These are phyloP conservation scores for Myrmaecium sp. DNA, from an alignment of 2,329 filamentous ascomycete species.

Conservation along the genomic window DNA sequence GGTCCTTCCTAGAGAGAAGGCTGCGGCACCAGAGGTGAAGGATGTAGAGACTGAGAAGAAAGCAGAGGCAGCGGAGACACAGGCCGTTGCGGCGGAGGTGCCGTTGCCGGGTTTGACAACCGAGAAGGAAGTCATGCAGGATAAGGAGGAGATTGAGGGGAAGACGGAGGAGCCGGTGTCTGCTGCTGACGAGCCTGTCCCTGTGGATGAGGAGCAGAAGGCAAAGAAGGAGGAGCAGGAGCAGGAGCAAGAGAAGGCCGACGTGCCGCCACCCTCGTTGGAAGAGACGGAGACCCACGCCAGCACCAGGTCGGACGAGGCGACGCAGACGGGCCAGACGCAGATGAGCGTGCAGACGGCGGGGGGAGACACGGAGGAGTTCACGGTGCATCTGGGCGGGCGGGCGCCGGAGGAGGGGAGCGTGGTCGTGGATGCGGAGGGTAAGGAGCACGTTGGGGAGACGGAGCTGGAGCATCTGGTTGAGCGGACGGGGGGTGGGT, in stretches of 20 bases:
- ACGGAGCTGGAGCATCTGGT: not conserved
- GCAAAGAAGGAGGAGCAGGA: conserved; percentile 1
- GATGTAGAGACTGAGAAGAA: conserved; percentile 13
- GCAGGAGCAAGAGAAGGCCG: conserved; percentile 1
- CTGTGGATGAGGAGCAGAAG: not conserved
- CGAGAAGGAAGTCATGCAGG: not conserved
- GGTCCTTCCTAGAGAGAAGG: conserved; percentile 10
- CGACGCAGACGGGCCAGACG: conserved; percentile 11
- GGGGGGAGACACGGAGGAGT: conserved; percentile 10
- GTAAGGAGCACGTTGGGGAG: conserved; percentile 1
- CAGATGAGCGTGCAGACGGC: conserved; percentile 9
- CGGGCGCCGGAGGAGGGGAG: conserved; percentile 14
- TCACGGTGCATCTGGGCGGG: conserved; percentile 14
- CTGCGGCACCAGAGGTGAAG: no score
- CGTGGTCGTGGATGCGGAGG: conserved; percentile 10
- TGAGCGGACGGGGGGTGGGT: not conserved
- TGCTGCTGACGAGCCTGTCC: not conserved
- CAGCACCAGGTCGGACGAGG: conserved; percentile 5
- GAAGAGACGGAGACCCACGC: conserved; percentile 1
- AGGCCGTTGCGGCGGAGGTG: not conserved
- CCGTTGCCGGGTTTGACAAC: not conserved
- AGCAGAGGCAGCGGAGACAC: conserved; percentile 5
- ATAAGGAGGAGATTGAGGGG: not conserved
- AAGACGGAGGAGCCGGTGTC: not conserved
- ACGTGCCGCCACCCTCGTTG: conserved; percentile 1